Percentiles rank a stretch among this genome's conserved stretches.
Evolutionary conservation across 1,284 basidiomycete genomes (phyloP).

Genomic region (Leccinum solheimii): DNA sequence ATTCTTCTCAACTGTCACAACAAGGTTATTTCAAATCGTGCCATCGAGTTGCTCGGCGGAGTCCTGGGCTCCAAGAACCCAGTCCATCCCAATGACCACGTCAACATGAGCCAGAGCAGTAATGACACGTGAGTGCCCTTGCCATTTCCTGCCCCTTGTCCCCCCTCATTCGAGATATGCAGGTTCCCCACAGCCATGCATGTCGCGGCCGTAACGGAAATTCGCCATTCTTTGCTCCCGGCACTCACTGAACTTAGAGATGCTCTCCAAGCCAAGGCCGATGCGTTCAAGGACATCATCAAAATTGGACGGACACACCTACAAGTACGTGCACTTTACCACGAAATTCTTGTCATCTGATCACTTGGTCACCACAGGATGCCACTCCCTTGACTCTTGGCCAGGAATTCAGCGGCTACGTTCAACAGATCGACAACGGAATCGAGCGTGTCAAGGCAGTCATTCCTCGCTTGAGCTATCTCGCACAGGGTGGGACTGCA

Average conservation of each 20-base stretch:
- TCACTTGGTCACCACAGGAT: slow-evolving; percentile 56
- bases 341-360: neutral
- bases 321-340: slow-evolving; percentile 49
- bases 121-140: slow-evolving; percentile 83
- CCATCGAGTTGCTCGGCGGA: slow-evolving; percentile 96
- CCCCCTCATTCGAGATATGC: slow-evolving; percentile 3
- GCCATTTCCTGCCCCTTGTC: neutral
- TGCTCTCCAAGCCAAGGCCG: slow-evolving; percentile 82
- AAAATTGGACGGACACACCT: slow-evolving; percentile 99
- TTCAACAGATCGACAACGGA: slow-evolving; percentile 90
- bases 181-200: slow-evolving; percentile 99
- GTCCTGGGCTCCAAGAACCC: slow-evolving; percentile 96
- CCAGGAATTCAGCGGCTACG: slow-evolving; percentile 99
- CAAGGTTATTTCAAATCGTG: slow-evolving; percentile 94
- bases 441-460: slow-evolving; percentile 85
- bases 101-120: slow-evolving; percentile 99
- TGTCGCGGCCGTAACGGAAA: slow-evolving; percentile 91
- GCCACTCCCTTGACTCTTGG: slow-evolving; percentile 97
- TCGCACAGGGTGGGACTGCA: slow-evolving; percentile 98
- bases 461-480: slow-evolving; percentile 83
- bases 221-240: slow-evolving; percentile 80
- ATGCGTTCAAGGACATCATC: slow-evolving; percentile 87
- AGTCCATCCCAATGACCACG: slow-evolving; percentile 99
- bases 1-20: neutral
- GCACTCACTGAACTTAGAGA: slow-evolving; percentile 83